A percentile compares a stretch with the other conserved stretches of the same genome.
phyloP scores from a whole-genome alignment of 163 green algal genomes.

The Prototheca wickerhamii region DNA sequence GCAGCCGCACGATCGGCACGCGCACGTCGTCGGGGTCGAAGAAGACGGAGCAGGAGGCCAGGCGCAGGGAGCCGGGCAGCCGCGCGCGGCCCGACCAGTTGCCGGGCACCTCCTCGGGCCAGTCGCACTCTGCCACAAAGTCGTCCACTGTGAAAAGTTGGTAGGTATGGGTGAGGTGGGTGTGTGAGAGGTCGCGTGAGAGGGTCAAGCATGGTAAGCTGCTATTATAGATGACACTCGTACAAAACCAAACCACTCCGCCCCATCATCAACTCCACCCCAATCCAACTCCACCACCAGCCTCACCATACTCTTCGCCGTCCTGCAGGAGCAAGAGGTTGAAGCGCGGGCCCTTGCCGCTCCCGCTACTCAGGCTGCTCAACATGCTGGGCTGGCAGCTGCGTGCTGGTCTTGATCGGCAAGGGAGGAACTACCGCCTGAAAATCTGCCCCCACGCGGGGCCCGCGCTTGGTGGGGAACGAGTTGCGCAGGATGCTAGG shows the following conservation, averaged over 20 bases:
- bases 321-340: conserved; percentile 84
- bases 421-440: conserved; percentile 3
- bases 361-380: not conserved
- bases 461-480: not conserved
- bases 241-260: not conserved
- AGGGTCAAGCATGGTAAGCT: not conserved
- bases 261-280: not conserved
- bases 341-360: conserved; percentile 37
- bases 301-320: conserved; percentile 67
- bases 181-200: too few relatives aligned
- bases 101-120: conserved; percentile 30
- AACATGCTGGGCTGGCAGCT: not conserved
- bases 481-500: not conserved
- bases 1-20: conserved; percentile 67
- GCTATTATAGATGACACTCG: not conserved
- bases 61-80: conserved; percentile 61
- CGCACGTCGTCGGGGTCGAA: conserved; percentile 82
- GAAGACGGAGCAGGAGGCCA: conserved; percentile 77
- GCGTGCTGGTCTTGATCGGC: not conserved
- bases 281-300: not conserved
- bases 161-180: not conserved
- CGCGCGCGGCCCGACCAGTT: conserved; percentile 32
- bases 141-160: conserved; percentile 39
- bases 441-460: conserved; percentile 5
- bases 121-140: conserved; percentile 40